Evolutionary conservation across 73 alveolate species (phyloP).

Genomic region (Durusdinium trenchii): DNA sequence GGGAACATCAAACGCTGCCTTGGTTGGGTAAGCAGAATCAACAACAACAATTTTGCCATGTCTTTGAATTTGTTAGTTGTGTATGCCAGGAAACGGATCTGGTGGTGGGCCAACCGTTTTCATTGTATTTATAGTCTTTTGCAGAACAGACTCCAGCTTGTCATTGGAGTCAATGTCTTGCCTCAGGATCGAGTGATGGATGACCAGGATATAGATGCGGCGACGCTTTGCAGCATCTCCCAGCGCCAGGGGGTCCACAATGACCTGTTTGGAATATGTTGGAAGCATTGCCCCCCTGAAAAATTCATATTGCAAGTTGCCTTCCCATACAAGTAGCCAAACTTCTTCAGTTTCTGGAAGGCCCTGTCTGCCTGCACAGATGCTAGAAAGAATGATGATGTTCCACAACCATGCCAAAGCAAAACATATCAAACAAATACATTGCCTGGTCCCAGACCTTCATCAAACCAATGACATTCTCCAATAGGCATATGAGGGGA

Average conservation of each 20-base stretch:
- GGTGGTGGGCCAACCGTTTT: background rate
- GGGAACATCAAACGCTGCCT: conserved; percentile 9
- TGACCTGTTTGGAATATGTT: too few species aligned
- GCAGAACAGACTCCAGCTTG: background rate
- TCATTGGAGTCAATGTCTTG: background rate
- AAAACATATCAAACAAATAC: too few species aligned
- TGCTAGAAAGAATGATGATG: too few species aligned
- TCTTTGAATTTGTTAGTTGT: too few species aligned
- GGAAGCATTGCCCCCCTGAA: too few species aligned
- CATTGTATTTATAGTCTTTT: background rate
- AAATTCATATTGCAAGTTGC: background rate
- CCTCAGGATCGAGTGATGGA: background rate
- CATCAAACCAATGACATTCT: background rate
- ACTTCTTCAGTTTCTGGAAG: background rate
- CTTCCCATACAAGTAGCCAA: background rate
- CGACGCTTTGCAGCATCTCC: background rate
- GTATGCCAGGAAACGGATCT: background rate
- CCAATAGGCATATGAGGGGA: background rate
- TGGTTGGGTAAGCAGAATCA: too few species aligned
- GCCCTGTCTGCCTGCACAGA: background rate
- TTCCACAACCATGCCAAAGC: too few species aligned
- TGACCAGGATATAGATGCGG: background rate
- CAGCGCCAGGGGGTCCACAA: background rate
- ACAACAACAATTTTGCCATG: too few species aligned
- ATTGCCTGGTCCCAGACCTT: background rate